Evolutionary conservation across 148 eudicot species (phyloP).

Genomic region (Salicornia ramosissima): DNA sequence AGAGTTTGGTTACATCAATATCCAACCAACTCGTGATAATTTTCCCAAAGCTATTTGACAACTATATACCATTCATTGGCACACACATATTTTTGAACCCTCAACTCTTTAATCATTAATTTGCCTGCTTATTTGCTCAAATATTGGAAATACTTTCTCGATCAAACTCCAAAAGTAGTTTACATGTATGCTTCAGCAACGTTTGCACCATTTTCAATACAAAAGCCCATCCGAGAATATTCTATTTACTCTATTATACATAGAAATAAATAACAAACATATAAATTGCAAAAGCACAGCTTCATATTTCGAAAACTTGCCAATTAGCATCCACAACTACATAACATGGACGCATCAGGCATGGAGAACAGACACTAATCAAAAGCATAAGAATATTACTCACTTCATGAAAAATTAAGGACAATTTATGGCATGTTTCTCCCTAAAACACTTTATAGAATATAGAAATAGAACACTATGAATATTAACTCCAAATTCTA

Average conservation of each 20-base stretch:
- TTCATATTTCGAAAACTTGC: background rate
- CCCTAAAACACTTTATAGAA: background rate
- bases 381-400: background rate
- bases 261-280: background rate
- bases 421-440: background rate
- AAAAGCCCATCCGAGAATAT: background rate
- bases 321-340: constrained; percentile 1
- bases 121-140: background rate
- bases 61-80: background rate
- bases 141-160: background rate
- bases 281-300: background rate
- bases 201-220: background rate
- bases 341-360: background rate
- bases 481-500: background rate
- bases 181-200: background rate
- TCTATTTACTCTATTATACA: background rate
- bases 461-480: background rate
- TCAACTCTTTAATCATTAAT: background rate
- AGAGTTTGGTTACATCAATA: no score
- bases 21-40: background rate
- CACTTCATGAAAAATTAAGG: background rate
- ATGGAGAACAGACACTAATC: background rate
- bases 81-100: background rate
- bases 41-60: background rate
- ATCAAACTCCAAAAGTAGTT: background rate